Evolutionary conservation across 306 rosid species (phyloP).

Genomic region (Arachis stenosperma): DNA sequence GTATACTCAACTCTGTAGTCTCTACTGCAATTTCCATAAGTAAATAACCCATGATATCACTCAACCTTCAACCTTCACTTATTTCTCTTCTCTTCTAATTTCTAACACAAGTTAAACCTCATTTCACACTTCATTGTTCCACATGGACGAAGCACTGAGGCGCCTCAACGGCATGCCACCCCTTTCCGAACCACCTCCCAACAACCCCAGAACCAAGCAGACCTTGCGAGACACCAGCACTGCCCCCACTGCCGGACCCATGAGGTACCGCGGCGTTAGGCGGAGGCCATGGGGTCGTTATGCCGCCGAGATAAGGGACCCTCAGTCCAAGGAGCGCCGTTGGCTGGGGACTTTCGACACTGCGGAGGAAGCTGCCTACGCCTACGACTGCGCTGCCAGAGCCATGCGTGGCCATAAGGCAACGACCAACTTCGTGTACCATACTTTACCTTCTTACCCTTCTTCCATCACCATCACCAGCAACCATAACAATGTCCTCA

Average conservation of each 20-base stretch:
- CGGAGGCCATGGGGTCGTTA: conserved; percentile 98
- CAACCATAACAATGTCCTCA: conserved; percentile 43
- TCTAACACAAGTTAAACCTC: too few relatives aligned
- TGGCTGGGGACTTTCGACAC: conserved; percentile 99
- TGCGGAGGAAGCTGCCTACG: conserved; percentile 96
- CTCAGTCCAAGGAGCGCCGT: conserved; percentile 80
- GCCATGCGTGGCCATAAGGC: conserved; percentile 94
- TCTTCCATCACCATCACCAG: conserved; percentile 37
- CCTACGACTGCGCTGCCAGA: conserved; percentile 94
- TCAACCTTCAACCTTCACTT: too few relatives aligned
- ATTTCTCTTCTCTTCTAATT: too few relatives aligned
- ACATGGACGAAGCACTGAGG: conserved; percentile 72
- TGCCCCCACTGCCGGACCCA: not conserved
- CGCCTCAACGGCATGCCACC: conserved; percentile 52
- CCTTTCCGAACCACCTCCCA: conserved; percentile 34
- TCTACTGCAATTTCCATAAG: too few relatives aligned
- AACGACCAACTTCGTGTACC: conserved; percentile 80
- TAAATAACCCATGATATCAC: too few relatives aligned
- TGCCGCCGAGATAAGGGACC: conserved; percentile 97
- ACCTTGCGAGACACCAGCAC: conserved; percentile 37
- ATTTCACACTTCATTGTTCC: too few relatives aligned
- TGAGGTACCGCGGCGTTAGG: conserved; percentile 91
- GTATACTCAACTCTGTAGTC: too few relatives aligned
- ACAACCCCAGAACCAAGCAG: conserved; percentile 44
- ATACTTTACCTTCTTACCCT: conserved; percentile 44